These are phyloP conservation scores for Astrocystis sublimbata DNA, from an alignment of 495 filamentous ascomycete species.

Conservation along the genomic window DNA sequence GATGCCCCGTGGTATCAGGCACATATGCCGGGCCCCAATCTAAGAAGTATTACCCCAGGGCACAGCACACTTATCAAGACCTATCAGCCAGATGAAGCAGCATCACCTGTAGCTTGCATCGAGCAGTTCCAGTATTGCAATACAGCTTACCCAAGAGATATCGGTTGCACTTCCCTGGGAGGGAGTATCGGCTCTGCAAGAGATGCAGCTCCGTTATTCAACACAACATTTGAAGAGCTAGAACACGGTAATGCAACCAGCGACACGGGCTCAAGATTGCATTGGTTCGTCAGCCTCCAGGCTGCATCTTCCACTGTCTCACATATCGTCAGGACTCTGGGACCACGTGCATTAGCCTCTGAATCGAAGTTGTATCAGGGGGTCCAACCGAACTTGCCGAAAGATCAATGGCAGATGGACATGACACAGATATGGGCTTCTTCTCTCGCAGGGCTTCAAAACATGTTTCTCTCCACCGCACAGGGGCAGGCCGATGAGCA, in stretches of 20 bases:
- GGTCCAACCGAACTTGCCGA: neutral
- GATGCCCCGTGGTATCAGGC: neutral
- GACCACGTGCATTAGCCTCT: neutral
- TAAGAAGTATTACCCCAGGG: neutral
- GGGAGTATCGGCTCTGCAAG: neutral
- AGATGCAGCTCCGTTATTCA: neutral
- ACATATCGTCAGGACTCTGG: neutral
- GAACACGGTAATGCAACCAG: neutral
- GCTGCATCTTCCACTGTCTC: neutral
- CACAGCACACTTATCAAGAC: neutral
- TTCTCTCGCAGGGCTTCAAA: neutral
- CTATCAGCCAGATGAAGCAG: neutral
- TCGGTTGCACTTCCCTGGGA: neutral
- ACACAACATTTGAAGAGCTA: neutral
- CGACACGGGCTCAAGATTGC: neutral
- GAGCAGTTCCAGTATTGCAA: conserved; percentile 11
- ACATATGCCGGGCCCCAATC: no score
- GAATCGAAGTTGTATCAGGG: neutral
- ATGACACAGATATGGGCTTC: neutral
- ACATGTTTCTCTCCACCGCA: neutral
- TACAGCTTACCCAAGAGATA: neutral
- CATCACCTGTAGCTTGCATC: conserved; percentile 11
- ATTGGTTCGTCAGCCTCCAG: neutral
- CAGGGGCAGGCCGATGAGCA: no score
- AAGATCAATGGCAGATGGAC: conserved; percentile 7